A percentile compares a stretch with the other conserved stretches of the same genome.
These are phyloP conservation scores for Suillus weaverae DNA, from an alignment of 768 basidiomycete genomes.

Conservation along the genomic window DNA sequence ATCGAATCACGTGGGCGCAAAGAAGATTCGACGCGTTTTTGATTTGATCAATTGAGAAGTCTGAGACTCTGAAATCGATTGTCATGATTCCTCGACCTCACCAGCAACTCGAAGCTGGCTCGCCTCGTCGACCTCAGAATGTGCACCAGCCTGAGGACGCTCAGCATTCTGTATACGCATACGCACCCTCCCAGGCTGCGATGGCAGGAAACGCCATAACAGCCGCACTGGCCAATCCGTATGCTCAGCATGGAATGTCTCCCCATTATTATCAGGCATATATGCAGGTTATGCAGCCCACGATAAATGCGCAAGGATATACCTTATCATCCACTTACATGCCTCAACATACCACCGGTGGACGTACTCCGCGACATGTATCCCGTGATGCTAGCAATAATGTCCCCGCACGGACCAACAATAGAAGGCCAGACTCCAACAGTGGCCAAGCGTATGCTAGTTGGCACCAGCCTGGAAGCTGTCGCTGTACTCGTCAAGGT, in stretches of 20 bases:
- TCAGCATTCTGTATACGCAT: not conserved
- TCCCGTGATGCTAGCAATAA: slow-evolving; percentile 6
- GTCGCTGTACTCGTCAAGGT: slow-evolving; percentile 58
- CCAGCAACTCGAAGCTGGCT: not conserved
- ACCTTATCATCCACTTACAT: slow-evolving; percentile 40
- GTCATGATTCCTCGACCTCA: slow-evolving; percentile 1
- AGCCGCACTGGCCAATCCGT: slow-evolving; percentile 25
- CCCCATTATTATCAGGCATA: slow-evolving; percentile 61
- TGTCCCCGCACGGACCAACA: slow-evolving; percentile 4
- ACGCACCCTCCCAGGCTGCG: slow-evolving; percentile 5
- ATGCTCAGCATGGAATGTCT: slow-evolving; percentile 35
- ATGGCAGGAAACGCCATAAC: slow-evolving; percentile 20
- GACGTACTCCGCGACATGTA: not conserved
- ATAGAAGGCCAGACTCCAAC: slow-evolving; percentile 13
- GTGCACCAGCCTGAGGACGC: not conserved
- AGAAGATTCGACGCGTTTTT: too few relatives aligned
- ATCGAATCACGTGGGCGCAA: not conserved
- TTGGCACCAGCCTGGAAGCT: slow-evolving; percentile 68
- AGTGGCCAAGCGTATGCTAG: slow-evolving; percentile 25
- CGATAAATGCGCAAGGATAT: slow-evolving; percentile 36
- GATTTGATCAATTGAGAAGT: not conserved
- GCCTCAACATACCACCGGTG: slow-evolving; percentile 15
- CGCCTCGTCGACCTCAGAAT: not conserved
- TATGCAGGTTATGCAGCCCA: slow-evolving; percentile 32
- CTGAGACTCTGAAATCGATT: not conserved